Conservation (phyloP, 2,329 filamentous ascomycete species). For the Albifimbria verrucaria region DNA sequence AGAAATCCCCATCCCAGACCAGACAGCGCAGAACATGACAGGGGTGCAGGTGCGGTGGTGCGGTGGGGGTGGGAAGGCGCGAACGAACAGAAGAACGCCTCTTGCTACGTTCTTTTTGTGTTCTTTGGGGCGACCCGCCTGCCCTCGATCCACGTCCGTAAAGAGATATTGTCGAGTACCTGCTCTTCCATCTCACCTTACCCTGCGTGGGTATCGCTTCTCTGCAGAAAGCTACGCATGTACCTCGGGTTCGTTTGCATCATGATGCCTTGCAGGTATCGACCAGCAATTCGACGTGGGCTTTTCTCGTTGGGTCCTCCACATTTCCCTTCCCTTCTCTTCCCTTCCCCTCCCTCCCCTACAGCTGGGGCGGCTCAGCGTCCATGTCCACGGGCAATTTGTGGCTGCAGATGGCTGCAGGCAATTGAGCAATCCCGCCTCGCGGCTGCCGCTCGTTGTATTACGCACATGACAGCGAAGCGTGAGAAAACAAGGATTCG, state of each 20-base stretch:
- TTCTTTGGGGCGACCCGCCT: neutral
- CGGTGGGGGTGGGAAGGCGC: neutral
- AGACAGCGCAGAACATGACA: neutral
- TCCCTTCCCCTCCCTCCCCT: neutral
- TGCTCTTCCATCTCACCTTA: neutral
- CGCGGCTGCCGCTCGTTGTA: neutral
- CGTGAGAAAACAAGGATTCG: too few relatives aligned
- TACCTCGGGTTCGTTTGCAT: neutral
- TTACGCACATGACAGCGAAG: neutral
- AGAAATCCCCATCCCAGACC: neutral
- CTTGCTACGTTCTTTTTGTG: neutral
- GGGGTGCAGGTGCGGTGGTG: too few relatives aligned
- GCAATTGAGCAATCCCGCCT: neutral
- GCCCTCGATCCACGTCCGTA: neutral
- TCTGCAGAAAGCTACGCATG: neutral
- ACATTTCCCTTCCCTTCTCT: too few relatives aligned
- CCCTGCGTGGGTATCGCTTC: neutral
- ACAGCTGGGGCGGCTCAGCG: neutral
- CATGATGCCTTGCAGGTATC: neutral
- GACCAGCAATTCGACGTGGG: too few relatives aligned
- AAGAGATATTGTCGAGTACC: neutral
- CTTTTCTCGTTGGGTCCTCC: too few relatives aligned
- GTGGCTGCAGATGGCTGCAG: neutral
- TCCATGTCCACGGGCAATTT: neutral
- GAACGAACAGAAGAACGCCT: neutral